These are phyloP conservation scores for Leptomonas seymouri DNA, from an alignment of 208 protist genomes.

Conservation along the genomic window DNA sequence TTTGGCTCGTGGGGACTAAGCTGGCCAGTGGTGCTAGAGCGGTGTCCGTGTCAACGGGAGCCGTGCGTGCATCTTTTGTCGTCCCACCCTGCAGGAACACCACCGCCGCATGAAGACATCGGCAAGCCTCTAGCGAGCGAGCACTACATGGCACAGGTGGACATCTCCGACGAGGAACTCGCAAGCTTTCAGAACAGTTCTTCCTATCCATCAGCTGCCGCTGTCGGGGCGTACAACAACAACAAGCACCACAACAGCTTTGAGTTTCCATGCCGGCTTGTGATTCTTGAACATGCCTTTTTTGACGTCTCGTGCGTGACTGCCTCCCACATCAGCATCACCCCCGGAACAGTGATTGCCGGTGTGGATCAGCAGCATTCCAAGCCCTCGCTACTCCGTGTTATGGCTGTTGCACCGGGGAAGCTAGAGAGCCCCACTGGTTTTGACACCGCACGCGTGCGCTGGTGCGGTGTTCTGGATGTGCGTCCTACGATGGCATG, in stretches of 20 bases:
- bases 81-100: background rate
- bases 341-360: conserved; percentile 40
- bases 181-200: background rate
- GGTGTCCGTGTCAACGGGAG: conserved; percentile 10
- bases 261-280: conserved; percentile 33
- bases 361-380: conserved; percentile 56
- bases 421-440: too few relatives aligned
- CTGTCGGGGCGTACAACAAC: background rate
- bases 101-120: conserved; percentile 12
- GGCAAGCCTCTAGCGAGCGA: conserved; percentile 12
- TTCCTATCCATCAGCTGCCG: background rate
- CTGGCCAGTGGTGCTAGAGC: conserved; percentile 41
- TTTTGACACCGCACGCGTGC: background rate
- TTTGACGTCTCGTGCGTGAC: conserved; percentile 6
- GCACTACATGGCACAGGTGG: conserved; percentile 34
- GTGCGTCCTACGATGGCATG: conserved; percentile 5
- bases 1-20: conserved; percentile 58
- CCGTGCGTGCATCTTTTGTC: conserved; percentile 13
- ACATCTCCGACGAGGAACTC: conserved; percentile 2
- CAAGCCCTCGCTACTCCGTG: conserved; percentile 16
- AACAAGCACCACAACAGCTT: background rate
- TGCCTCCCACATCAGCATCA: conserved; percentile 22
- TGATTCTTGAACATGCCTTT: conserved; percentile 37
- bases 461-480: conserved; percentile 30
- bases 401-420: background rate